Base-by-base conservation (phyloP, 2,329 filamentous ascomycete species). In the Diaporthe nobilis region DNA sequence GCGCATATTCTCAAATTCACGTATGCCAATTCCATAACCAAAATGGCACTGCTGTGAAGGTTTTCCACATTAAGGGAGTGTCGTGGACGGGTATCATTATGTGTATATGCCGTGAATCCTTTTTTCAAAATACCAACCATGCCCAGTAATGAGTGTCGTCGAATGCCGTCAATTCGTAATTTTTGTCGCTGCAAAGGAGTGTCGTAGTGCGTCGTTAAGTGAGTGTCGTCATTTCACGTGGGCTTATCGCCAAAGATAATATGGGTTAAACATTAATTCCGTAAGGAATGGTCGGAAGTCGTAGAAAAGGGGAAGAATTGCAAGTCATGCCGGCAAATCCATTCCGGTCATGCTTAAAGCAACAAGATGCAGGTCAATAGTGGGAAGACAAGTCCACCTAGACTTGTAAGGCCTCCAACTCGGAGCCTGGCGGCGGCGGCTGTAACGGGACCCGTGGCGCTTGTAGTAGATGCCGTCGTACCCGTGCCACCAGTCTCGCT, bases 81-180 rank as follows among this genome's bases (percentile, higher is more conserved):
- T 75, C 34, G 37, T 75, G 49, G 68, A 75, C 25, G 73, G 73
- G 73, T 75, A 75, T 75, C 73, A 75, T 71, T 61, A 53, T 53
- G 37, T 49, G 17, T 25, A 71, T 44, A 75, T 71, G 55, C 73
- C 53, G 22, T 37, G 25, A 37, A 68, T 34, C 13, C 57, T 53
- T 71, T 57, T 58, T 58, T 37, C 5, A 47, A 42, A n/a, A 37
- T 61, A 37, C 42, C 42, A 31, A 73, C 20, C 58, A 65, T 55
- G 58, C 65, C 44, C 25, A 25, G 7, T 71, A 55, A 70, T 55
- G 65, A 70, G 49, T 42, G 65, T 55, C 49, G 34, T 70, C 22
- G n/a, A 55, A 42, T 70, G n/a, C 28, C 49, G 9, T 70, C n/a
- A 70, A 31, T 55, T 70, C 65, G 65, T 70, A 12, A 70, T 22